A percentile compares a stretch with the other conserved stretches of the same genome.
Conservation (phyloP, 2,329 filamentous ascomycete genomes). For the Calonectria naviculata region DNA sequence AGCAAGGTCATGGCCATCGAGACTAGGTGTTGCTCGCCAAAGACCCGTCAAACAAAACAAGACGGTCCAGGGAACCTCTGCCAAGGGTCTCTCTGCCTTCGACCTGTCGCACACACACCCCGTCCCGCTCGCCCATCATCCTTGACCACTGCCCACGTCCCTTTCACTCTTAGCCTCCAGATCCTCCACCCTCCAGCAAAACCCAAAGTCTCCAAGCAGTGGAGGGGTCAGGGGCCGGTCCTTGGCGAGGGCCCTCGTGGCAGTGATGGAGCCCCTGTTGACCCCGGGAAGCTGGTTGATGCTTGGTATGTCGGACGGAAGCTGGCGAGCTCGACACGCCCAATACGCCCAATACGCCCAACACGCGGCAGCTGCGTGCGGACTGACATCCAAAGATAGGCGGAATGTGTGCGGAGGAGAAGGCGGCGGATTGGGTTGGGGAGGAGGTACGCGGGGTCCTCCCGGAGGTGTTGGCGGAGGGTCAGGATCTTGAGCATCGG, state of each 20-base stretch:
- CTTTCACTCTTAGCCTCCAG: slow-evolving; percentile 11
- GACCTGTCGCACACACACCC: not conserved
- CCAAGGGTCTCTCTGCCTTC: not conserved
- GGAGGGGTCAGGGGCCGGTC: slow-evolving; percentile 13
- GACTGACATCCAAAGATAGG: not conserved
- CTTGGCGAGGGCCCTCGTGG: slow-evolving; percentile 13
- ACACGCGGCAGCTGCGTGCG: not conserved
- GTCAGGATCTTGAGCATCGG: slow-evolving; percentile 33
- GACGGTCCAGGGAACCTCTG: not conserved
- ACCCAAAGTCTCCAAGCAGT: slow-evolving; percentile 14
- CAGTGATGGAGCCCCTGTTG: slow-evolving; percentile 16
- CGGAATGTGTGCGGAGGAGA: slow-evolving; percentile 39
- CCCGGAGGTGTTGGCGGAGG: slow-evolving; percentile 43
- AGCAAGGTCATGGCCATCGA: slow-evolving; percentile 11
- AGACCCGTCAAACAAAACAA: not conserved
- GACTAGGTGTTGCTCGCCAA: not conserved
- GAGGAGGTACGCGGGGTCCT: slow-evolving; percentile 42
- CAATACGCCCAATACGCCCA: not conserved
- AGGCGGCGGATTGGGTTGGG: slow-evolving; percentile 41
- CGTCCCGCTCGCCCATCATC: not conserved
- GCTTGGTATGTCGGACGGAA: slow-evolving; percentile 16
- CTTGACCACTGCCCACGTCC: not conserved
- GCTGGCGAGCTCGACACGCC: not conserved
- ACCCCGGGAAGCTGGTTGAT: slow-evolving; percentile 16
- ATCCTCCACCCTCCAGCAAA: slow-evolving; percentile 8